Conservation (phyloP, 139 green algal species). For the Nannochloris sp. region DNA sequence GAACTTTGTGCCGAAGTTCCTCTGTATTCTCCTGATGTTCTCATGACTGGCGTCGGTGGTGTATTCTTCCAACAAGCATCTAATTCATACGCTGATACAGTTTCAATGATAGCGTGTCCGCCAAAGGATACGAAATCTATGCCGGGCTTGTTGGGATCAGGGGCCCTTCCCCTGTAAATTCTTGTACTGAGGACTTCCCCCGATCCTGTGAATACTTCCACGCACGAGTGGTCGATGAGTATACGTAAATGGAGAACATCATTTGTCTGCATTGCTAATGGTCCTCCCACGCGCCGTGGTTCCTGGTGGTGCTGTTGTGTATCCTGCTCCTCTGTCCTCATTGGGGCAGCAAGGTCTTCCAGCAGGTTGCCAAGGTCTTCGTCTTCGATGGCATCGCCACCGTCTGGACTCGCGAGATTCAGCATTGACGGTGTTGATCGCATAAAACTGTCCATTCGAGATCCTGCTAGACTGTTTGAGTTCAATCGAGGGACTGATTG, state of each 20-base stretch:
- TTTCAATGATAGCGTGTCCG: constrained; percentile 10
- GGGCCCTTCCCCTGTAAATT: constrained; percentile 52
- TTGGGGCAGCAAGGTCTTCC: constrained; percentile 31
- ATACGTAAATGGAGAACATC: constrained; percentile 52
- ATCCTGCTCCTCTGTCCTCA: constrained; percentile 5
- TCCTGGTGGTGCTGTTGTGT: constrained; percentile 2
- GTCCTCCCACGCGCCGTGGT: constrained; percentile 45
- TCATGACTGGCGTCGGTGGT: not conserved
- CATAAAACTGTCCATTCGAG: not conserved
- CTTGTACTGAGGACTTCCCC: constrained; percentile 57
- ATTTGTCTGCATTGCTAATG: constrained; percentile 25
- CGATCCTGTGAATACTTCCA: constrained; percentile 46
- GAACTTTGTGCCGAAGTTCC: not conserved
- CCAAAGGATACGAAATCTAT: constrained; percentile 27
- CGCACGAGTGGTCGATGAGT: constrained; percentile 62
- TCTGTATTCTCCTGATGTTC: not conserved
- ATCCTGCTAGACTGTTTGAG: not conserved
- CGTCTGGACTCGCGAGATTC: not conserved
- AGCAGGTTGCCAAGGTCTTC: constrained; percentile 22
- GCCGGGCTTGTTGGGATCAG: constrained; percentile 6
- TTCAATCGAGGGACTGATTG: too few species aligned
- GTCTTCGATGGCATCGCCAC: not conserved
- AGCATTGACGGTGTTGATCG: not conserved
- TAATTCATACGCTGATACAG: constrained; percentile 17
- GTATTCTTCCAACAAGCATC: constrained; percentile 15